Conservation (phyloP, 345 rosid species). For the Anacardium occidentale region DNA sequence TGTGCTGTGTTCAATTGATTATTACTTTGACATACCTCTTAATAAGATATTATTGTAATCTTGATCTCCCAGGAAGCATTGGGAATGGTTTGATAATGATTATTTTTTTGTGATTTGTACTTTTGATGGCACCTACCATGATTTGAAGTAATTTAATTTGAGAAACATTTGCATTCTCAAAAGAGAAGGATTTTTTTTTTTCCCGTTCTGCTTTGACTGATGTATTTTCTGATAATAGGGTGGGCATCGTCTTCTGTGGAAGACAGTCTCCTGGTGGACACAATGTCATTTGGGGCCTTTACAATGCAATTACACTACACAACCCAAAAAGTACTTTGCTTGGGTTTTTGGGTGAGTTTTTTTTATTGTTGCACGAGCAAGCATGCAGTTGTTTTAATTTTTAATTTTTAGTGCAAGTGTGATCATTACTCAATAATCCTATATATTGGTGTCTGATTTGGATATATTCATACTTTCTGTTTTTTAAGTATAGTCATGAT, state of each 20-base stretch:
- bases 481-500: not conserved
- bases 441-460: not conserved
- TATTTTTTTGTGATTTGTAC: not conserved
- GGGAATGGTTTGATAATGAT: not conserved
- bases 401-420: too few relatives aligned
- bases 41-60: not conserved
- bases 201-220: not conserved
- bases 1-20: constrained; percentile 26
- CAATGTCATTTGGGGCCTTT: constrained; percentile 94
- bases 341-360: constrained; percentile 77
- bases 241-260: constrained; percentile 89
- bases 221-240: constrained; percentile 44
- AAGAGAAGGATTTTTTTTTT: too few relatives aligned
- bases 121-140: not conserved
- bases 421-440: not conserved
- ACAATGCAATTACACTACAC: constrained; percentile 75
- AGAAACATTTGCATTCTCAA: too few relatives aligned
- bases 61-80: too few relatives aligned
- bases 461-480: not conserved
- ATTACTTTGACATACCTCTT: not conserved
- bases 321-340: constrained; percentile 67
- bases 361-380: not conserved
- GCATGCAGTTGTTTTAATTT: not conserved
- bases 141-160: not conserved
- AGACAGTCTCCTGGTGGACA: constrained; percentile 99